A percentile compares a stretch with the other conserved stretches of the same genome.
Conservation (phyloP, 495 filamentous ascomycete genomes). For the Aspergillus wentii region DNA sequence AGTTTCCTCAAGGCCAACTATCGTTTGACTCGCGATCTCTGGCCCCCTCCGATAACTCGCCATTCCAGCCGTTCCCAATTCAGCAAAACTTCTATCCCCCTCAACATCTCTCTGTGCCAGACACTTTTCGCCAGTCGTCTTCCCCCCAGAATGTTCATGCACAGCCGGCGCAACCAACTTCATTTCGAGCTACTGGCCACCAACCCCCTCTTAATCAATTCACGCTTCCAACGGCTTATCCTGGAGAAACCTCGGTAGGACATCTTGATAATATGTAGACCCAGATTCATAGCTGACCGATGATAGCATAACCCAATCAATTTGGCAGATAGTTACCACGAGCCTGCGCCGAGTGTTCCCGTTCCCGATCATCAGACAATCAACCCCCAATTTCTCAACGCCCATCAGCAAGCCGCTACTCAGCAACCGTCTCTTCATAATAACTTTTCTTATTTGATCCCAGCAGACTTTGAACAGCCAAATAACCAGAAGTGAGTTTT, state of each 20-base stretch:
- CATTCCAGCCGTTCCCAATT: constrained; percentile 30
- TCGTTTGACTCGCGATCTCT: constrained; percentile 28
- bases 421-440: constrained; percentile 17
- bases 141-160: constrained; percentile 19
- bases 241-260: constrained; percentile 23
- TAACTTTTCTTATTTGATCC: constrained; percentile 26
- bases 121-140: constrained; percentile 21
- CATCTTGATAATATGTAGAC: too few relatives aligned
- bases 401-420: constrained; percentile 16
- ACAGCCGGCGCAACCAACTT: constrained; percentile 14
- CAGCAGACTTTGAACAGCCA: constrained; percentile 19
- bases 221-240: constrained; percentile 18
- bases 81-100: constrained; percentile 26
- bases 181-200: constrained; percentile 11
- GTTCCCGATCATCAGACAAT: constrained; percentile 31
- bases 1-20: constrained; percentile 30
- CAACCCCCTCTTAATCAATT: constrained; percentile 22
- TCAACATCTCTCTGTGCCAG: constrained; percentile 25
- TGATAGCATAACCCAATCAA: constrained; percentile 25
- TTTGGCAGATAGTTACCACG: constrained; percentile 27
- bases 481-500: constrained; percentile 24
- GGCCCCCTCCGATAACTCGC: constrained; percentile 24
- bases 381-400: constrained; percentile 35
- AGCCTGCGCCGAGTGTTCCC: constrained; percentile 16
- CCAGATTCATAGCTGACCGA: constrained; percentile 3